phyloP scores from a whole-genome alignment of 495 filamentous ascomycete species.

The Neurospora sp. region DNA sequence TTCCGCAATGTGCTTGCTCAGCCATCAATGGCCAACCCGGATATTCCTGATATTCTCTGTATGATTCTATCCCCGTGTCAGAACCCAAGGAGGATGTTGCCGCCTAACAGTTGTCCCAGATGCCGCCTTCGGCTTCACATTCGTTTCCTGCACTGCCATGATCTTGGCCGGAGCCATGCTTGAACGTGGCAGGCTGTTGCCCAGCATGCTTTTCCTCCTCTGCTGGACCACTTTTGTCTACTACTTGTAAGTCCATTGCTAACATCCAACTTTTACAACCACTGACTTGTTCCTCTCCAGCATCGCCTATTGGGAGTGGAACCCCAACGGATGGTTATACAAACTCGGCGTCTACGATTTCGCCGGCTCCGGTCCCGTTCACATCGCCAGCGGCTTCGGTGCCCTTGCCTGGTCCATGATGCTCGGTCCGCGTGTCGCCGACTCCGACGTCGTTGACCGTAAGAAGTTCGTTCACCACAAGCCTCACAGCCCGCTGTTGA shows the following conservation, averaged over 20 bases:
- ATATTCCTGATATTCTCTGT: conserved; percentile 74
- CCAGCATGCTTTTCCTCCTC: conserved; percentile 80
- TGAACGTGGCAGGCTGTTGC: conserved; percentile 73
- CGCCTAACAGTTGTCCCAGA: not conserved
- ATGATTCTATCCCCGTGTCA: conserved; percentile 57
- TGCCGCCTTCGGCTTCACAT: conserved; percentile 6
- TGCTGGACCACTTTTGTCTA: conserved; percentile 82
- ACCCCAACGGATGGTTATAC: conserved; percentile 66
- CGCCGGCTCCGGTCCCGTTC: conserved; percentile 78
- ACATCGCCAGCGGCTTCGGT: conserved; percentile 72
- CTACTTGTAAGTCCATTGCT: conserved; percentile 10
- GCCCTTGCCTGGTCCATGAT: conserved; percentile 76
- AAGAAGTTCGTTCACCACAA: conserved; percentile 61
- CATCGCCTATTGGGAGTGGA: conserved; percentile 89
- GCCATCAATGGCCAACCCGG: conserved; percentile 63
- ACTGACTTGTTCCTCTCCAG: conserved; percentile 32
- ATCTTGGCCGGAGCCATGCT: conserved; percentile 18
- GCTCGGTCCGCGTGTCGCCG: conserved; percentile 42
- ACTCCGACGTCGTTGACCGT: conserved; percentile 40
- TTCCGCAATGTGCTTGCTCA: conserved; percentile 62
- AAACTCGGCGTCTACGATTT: conserved; percentile 71
- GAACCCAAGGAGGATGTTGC: not conserved
- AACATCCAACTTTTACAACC: not conserved
- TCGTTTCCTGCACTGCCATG: conserved; percentile 14
- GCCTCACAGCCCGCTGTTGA: conserved; percentile 91